Conservation (phyloP, 768 basidiomycete genomes). For the Pulveroboletus sp. region DNA sequence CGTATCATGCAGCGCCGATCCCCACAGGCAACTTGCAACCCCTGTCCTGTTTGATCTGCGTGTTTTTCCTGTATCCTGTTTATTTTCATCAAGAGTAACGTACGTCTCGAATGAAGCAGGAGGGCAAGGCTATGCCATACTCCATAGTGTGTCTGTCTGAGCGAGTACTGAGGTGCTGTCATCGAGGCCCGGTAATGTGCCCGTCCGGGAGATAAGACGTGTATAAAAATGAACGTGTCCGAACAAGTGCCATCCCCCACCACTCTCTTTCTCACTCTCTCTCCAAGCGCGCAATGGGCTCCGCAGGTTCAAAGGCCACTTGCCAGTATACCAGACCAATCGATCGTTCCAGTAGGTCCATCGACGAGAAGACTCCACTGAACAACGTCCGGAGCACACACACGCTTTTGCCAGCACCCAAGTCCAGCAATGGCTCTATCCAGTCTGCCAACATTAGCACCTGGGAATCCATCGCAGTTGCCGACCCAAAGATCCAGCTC, state of each 20-base stretch:
- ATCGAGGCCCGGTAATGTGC: slow-evolving; percentile 12
- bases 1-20: neutral
- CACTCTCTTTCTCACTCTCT: neutral
- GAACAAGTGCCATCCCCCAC: slow-evolving; percentile 10
- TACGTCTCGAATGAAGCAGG: neutral
- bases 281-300: slow-evolving; percentile 21
- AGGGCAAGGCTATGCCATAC: neutral
- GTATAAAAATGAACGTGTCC: slow-evolving; percentile 24
- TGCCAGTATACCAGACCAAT: slow-evolving; percentile 11
- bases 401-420: slow-evolving; percentile 13
- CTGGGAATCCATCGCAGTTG: slow-evolving; percentile 61
- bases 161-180: neutral
- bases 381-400: neutral
- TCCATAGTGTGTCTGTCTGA: neutral
- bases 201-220: slow-evolving; percentile 14
- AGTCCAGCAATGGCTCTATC: slow-evolving; percentile 58
- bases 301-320: slow-evolving; percentile 21
- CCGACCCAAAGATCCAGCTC: slow-evolving; percentile 60
- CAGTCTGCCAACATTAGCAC: slow-evolving; percentile 50
- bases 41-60: slow-evolving; percentile 2
- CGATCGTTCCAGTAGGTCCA: slow-evolving; percentile 18
- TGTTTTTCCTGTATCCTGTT: neutral
- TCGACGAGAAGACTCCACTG: slow-evolving; percentile 24
- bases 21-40: neutral
- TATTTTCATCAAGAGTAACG: neutral